Base-by-base conservation (phyloP, 352 stramenopile genomes). In the Phytopythium boreale region DNA sequence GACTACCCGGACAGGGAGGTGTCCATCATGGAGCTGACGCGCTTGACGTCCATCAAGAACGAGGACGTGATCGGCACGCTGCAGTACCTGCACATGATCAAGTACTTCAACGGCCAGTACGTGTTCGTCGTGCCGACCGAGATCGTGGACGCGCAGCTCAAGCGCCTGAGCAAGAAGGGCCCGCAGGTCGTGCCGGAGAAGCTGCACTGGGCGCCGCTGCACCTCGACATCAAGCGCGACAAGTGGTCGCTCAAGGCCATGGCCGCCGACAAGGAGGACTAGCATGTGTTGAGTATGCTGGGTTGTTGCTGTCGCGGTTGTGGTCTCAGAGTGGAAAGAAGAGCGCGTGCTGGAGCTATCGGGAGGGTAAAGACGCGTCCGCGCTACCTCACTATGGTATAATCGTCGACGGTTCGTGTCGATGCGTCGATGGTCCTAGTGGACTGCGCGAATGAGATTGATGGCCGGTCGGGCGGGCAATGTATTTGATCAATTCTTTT, bases 11-110 rank as follows among this genome's bases (percentile, higher is more conserved):
- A 92, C 62, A 82, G 86, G 22, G 84, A 91, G 65, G 79, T 97
- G 34, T 97, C 92, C 17, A 97, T 99, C 66, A 96, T 98, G 76
- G 94, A 99, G 51, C 96, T 99, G 61, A 98, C 93, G 6, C 74
- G 81, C 55, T 67, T 93, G 67, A 95, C 84, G 34, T 93, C 79
- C 17, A 95, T 92, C 74, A 99, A 99, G 80, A 97, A 95, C 56
- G 98, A 99, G 68, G 97, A 99, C 77, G 98, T 99, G 46, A 98
- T 99, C 58, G 96, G 85, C 20, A 99, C 98, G 50, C 84, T 99
- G 60, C 95, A 99, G 71, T 90, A 92, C 63, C 80, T 99, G 55
- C 98, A 98, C 71, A 98, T 99, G 84, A 98, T 99, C 67, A 98
- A 98, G 71, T 98, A 98, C 73, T 98, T 98, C 80, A 99, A 99